Conservation (phyloP, 345 rosid genomes). For the Aegle marmelos region DNA sequence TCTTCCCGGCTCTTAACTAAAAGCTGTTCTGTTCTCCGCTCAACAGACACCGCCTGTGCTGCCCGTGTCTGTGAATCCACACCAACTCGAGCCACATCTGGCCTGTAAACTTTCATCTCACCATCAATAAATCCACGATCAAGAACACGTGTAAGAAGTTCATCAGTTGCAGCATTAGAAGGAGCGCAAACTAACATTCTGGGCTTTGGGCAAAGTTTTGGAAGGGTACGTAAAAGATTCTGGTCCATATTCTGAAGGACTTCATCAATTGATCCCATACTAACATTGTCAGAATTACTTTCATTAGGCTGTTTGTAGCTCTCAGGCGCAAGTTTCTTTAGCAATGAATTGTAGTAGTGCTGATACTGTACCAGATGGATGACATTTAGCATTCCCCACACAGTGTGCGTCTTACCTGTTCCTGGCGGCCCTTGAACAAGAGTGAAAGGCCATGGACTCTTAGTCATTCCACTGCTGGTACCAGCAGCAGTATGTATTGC, state of each 20-base stretch:
- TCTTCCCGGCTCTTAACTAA: conserved; percentile 82
- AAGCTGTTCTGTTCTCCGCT: conserved; percentile 93
- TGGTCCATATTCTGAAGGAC: conserved; percentile 99
- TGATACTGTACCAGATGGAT: conserved; percentile 99
- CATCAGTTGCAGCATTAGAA: conserved; percentile 99
- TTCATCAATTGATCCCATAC: conserved; percentile 91
- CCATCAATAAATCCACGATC: conserved; percentile 99
- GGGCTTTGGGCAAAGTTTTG: conserved; percentile 94
- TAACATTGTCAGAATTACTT: conserved; percentile 58
- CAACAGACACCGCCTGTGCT: conserved; percentile 99
- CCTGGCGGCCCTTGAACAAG: conserved; percentile 99
- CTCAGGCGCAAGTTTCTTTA: conserved; percentile 94
- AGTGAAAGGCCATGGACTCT: conserved; percentile 98
- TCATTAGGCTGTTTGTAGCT: conserved; percentile 87
- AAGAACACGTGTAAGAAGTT: conserved; percentile 94
- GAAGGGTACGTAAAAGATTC: conserved; percentile 86
- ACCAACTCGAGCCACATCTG: conserved; percentile 99
- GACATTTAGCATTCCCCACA: conserved; percentile 99
- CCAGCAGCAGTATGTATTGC: conserved; percentile 99
- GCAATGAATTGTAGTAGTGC: conserved; percentile 92
- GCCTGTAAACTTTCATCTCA: conserved; percentile 95
- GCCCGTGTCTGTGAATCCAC: conserved; percentile 98
- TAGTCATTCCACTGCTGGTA: conserved; percentile 73
- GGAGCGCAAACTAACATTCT: conserved; percentile 99
- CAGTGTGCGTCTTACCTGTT: conserved; percentile 99